A percentile compares a stretch with the other conserved stretches of the same genome.
phyloP scores from a whole-genome alignment of 495 filamentous ascomycete genomes.

The Hypoxylon lenormandii region DNA sequence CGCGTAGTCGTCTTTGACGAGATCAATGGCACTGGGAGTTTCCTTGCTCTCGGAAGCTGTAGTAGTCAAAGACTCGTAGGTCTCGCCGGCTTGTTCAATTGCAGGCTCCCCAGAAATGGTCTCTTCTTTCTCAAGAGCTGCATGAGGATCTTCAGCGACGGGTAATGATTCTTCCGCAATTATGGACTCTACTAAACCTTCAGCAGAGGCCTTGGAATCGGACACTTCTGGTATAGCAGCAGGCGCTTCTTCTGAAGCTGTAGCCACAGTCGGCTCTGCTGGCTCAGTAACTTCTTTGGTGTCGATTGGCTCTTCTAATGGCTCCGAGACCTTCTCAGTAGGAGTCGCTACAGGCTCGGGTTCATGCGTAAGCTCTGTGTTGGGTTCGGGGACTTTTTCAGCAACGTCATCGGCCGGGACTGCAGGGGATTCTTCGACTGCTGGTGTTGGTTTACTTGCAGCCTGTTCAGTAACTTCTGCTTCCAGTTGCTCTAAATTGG shows the following conservation, averaged over 20 bases:
- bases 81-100: not conserved
- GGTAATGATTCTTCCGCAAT: not conserved
- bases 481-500: not conserved
- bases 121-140: conserved; percentile 5
- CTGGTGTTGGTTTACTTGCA: not conserved
- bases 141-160: conserved; percentile 22
- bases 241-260: not conserved
- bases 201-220: not conserved
- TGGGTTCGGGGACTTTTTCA: not conserved
- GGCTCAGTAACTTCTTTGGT: not conserved
- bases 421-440: not conserved
- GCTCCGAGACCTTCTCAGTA: not conserved
- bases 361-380: conserved; percentile 5
- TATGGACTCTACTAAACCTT: not conserved
- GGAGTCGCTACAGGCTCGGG: not conserved
- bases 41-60: not conserved
- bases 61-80: not conserved
- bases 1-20: not conserved
- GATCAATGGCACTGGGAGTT: not conserved
- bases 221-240: not conserved
- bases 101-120: not conserved
- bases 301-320: not conserved
- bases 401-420: not conserved
- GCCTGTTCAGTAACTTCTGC: not conserved
- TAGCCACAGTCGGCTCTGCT: not conserved